phyloP scores from a whole-genome alignment of 2,329 filamentous ascomycete genomes.

The Venturia oleaginea region DNA sequence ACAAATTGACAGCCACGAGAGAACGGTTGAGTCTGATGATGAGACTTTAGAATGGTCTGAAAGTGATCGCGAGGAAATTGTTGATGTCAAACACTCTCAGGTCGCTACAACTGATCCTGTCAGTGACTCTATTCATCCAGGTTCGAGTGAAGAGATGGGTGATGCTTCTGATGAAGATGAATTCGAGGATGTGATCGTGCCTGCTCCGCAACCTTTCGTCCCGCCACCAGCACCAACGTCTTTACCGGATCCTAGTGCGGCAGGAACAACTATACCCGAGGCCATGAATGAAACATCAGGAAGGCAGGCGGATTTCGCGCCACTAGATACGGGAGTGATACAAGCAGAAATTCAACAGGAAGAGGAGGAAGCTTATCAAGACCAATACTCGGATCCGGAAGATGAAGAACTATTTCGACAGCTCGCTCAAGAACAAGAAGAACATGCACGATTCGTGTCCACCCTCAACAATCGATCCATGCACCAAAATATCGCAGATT shows the following conservation, averaged over 20 bases:
- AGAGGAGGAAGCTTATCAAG: conserved; percentile 3
- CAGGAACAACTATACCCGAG: not conserved
- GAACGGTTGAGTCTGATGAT: conserved; percentile 25
- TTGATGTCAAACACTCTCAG: not conserved
- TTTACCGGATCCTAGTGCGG: not conserved
- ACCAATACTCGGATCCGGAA: conserved; percentile 66
- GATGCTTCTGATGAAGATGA: conserved; percentile 25
- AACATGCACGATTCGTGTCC: conserved; percentile 87
- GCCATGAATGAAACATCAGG: not conserved
- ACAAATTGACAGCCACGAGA: not conserved
- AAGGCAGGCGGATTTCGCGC: not conserved
- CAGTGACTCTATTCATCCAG: not conserved
- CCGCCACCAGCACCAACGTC: not conserved
- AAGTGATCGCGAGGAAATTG: conserved; percentile 34
- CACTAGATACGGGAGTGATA: not conserved
- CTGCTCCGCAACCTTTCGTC: not conserved
- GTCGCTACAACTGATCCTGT: not conserved
- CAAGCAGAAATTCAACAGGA: not conserved
- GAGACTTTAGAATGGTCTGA: conserved; percentile 44
- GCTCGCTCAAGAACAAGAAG: conserved; percentile 82
- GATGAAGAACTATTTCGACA: conserved; percentile 83
- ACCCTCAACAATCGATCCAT: conserved; percentile 70
- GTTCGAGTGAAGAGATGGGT: not conserved
- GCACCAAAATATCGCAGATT: conserved; percentile 63
- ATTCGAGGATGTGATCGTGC: conserved; percentile 29